A percentile compares a stretch with the other conserved stretches of the same genome.
These are phyloP conservation scores for Hygrophorus pudorinus DNA, from an alignment of 768 basidiomycete genomes.

Conservation along the genomic window DNA sequence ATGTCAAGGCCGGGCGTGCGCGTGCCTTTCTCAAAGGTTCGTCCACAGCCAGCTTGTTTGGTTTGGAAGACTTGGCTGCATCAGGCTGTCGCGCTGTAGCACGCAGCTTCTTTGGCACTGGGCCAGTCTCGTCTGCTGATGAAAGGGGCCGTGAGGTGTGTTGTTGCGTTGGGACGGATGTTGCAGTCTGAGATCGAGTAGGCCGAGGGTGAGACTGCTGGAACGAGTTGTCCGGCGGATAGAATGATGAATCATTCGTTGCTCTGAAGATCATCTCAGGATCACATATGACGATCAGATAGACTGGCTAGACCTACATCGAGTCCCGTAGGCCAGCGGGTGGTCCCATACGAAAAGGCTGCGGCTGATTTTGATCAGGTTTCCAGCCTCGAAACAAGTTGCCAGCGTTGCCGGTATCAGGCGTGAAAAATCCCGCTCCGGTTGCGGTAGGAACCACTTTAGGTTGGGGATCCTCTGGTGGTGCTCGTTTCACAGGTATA, in stretches of 20 bases:
- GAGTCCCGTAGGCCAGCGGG: slow-evolving; percentile 48
- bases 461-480: slow-evolving; percentile 40
- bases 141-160: slow-evolving; percentile 61
- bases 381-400: slow-evolving; percentile 52
- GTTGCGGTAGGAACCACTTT: slow-evolving; percentile 45
- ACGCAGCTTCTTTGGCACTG: slow-evolving; percentile 65
- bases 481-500: slow-evolving; percentile 40
- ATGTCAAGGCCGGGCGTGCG: slow-evolving; percentile 79
- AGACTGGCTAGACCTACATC: slow-evolving; percentile 32
- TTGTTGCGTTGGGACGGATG: slow-evolving; percentile 26
- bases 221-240: slow-evolving; percentile 48
- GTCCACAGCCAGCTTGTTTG: slow-evolving; percentile 52
- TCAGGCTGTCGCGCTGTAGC: slow-evolving; percentile 49
- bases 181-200: slow-evolving; percentile 32
- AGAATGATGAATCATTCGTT: slow-evolving; percentile 46
- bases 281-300: slow-evolving; percentile 8
- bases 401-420: slow-evolving; percentile 47
- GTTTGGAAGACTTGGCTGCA: slow-evolving; percentile 43
- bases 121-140: slow-evolving; percentile 75
- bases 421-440: slow-evolving; percentile 69
- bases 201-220: slow-evolving; percentile 35
- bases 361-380: slow-evolving; percentile 37
- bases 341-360: slow-evolving; percentile 50
- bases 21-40: slow-evolving; percentile 84
- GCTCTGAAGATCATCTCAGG: slow-evolving; percentile 26